These are phyloP conservation scores for Chytriomyces sp. DNA, from an alignment of 192 early-diverging fungal genomes.

Conservation along the genomic window DNA sequence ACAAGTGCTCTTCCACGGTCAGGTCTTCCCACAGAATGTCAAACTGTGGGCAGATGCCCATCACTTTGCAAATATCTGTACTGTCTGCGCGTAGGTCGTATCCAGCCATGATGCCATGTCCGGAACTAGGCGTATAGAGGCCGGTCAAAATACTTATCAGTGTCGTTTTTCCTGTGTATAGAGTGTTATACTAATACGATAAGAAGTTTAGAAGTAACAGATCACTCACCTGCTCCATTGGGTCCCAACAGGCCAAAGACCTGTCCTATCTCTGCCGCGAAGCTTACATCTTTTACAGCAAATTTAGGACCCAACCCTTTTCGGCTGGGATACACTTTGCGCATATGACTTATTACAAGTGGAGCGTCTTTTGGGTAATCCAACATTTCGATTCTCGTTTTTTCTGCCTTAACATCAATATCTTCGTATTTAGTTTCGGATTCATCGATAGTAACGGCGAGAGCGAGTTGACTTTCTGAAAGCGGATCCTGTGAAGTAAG, in stretches of 20 bases:
- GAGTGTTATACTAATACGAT: conserved; percentile 59
- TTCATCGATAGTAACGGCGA: conserved; percentile 43
- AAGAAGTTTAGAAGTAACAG: conserved; percentile 45
- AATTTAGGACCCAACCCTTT: conserved; percentile 47
- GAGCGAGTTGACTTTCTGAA: conserved; percentile 43
- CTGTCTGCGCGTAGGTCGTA: conserved; percentile 60
- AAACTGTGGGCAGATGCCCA: conserved; percentile 78
- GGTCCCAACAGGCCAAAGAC: conserved; percentile 66
- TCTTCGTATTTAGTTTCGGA: conserved; percentile 50
- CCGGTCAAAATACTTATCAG: conserved; percentile 75
- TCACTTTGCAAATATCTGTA: conserved; percentile 59
- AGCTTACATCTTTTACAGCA: conserved; percentile 68
- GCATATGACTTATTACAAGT: conserved; percentile 62
- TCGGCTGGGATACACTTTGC: conserved; percentile 60
- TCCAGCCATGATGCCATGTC: conserved; percentile 62
- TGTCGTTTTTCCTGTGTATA: conserved; percentile 78
- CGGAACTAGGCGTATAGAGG: conserved; percentile 60
- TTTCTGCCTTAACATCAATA: conserved; percentile 65
- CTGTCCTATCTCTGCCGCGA: conserved; percentile 59
- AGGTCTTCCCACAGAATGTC: conserved; percentile 77
- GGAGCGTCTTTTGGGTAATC: conserved; percentile 44
- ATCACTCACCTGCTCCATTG: conserved; percentile 51
- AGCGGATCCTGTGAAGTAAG: conserved; percentile 47
- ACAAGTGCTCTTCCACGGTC: conserved; percentile 70
- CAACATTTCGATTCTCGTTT: conserved; percentile 50